Conservation (phyloP, 2,329 filamentous ascomycete genomes). For the Penicillium verrucosum region DNA sequence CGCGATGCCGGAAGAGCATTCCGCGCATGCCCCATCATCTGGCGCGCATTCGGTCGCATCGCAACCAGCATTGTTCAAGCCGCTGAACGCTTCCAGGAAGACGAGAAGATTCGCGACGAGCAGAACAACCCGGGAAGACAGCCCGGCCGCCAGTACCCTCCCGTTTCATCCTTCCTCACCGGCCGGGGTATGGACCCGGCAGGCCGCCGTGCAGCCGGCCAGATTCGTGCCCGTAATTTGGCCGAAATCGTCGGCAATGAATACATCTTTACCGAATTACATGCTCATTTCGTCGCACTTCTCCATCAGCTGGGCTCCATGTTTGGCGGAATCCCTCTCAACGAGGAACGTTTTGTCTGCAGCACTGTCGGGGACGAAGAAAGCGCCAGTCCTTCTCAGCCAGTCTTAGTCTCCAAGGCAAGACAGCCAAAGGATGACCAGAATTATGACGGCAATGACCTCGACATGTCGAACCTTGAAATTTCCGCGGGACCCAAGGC, state of each 20-base stretch:
- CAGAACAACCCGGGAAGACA: constrained; percentile 27
- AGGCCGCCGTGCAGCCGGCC: constrained; percentile 52
- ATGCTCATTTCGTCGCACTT: constrained; percentile 53
- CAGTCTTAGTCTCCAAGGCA: constrained; percentile 22
- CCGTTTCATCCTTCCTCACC: constrained; percentile 57
- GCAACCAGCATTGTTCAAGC: constrained; percentile 51
- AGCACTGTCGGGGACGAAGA: constrained; percentile 37
- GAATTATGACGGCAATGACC: constrained; percentile 29
- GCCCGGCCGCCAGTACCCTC: constrained; percentile 48
- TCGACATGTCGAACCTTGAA: constrained; percentile 34
- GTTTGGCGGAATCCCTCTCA: constrained; percentile 45
- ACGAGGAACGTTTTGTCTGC: constrained; percentile 43
- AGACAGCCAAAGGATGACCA: constrained; percentile 19
- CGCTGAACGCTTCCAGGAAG: constrained; percentile 45
- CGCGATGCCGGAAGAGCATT: constrained; percentile 50
- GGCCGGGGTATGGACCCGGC: constrained; percentile 56
- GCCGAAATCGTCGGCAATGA: constrained; percentile 58
- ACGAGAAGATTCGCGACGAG: constrained; percentile 44
- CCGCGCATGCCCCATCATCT: constrained; percentile 48
- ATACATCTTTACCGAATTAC: constrained; percentile 57
- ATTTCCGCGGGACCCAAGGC: constrained; percentile 37
- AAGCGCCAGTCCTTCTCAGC: constrained; percentile 19
- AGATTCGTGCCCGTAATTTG: constrained; percentile 55
- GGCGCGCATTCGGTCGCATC: constrained; percentile 54
- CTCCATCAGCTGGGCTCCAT: constrained; percentile 46